Base-by-base conservation (phyloP, 2,329 filamentous ascomycete genomes). In the Pleomassaria siparia region DNA sequence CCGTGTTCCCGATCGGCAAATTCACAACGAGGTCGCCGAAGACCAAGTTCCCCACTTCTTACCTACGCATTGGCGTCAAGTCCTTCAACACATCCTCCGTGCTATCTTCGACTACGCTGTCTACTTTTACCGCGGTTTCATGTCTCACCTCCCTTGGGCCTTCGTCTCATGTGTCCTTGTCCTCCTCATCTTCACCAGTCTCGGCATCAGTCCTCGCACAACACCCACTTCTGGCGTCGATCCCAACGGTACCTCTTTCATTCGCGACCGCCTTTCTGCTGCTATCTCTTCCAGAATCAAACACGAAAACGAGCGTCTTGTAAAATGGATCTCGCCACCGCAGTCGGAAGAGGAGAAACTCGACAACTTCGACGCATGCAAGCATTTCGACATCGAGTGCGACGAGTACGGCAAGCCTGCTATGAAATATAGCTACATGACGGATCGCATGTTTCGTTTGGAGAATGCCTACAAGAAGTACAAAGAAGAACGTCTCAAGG, bases 251-350 rank as follows among this genome's bases (percentile, higher is more conserved):
- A 18, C 21, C 13, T 20, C 16, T 11, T 2, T 22, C 21, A 25
- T 30, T 3, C 11, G 9, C 21, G 11, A 16, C 7, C 25, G 29
- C 11, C 4, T 44, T 15, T 15, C 15, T 4, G 21, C 15, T 26
- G 62, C 60, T 10, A 15, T 58, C 3, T 39, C 36, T 22, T 43
- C 44, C 15, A 58, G 59, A n/a, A 43, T 63, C 20, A 44, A 35
- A n/a, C 50, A 54, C 22, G 49, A 55, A 2, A 55, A 47, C 33
- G 47, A 55, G 21, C 46, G 46, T 13, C 12, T 60, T 8, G 51
- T 51, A 7, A 50, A 56, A 3, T 51, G 43, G 47, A 57, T 64
- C 24, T 32, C 37, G 40, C 62, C 57, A n/a, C 35, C 35, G 3
- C 6, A 4, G 3, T 10, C 35, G n/a, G 18, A 18, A 37, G 18